phyloP scores from a whole-genome alignment of 2,329 filamentous ascomycete genomes.

The Blastomyces gilchristii region DNA sequence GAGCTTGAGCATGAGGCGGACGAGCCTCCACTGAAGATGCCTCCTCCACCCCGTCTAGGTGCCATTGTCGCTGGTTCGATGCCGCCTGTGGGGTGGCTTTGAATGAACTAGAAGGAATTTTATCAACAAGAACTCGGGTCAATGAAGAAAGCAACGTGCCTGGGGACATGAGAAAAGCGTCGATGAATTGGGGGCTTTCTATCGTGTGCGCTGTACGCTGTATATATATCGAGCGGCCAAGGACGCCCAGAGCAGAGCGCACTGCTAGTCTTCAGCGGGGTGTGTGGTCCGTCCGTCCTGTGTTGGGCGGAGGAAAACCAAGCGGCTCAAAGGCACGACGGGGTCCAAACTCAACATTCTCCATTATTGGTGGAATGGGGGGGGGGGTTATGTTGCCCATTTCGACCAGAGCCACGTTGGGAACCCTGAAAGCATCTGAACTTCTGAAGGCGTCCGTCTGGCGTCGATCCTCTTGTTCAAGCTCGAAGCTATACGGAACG shows the following conservation, averaged over 20 bases:
- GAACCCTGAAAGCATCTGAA: too few species aligned
- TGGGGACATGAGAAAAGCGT: neutral
- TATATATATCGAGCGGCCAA: neutral
- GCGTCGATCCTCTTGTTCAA: too few species aligned
- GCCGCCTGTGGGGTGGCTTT: neutral
- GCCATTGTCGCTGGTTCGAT: neutral
- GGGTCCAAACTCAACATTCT: neutral
- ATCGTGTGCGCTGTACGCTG: neutral
- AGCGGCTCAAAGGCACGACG: too few species aligned
- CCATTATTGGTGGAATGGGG: neutral
- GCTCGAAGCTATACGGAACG: neutral
- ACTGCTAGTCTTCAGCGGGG: too few species aligned
- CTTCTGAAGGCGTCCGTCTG: too few species aligned
- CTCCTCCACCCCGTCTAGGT: conserved; percentile 1
- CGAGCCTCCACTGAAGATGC: neutral
- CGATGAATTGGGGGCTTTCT: neutral
- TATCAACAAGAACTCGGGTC: neutral
- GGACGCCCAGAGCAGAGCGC: too few species aligned
- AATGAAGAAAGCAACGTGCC: neutral
- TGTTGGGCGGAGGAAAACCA: too few species aligned
- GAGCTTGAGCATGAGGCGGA: neutral
- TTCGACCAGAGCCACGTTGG: too few species aligned
- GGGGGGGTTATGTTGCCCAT: too few species aligned
- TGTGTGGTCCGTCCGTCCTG: too few species aligned
- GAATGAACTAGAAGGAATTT: neutral